Evolutionary conservation across 2,329 filamentous ascomycete species (phyloP), one percentile per base, ranked within the genome.

Genomic region (Fulvia fulva): DNA sequence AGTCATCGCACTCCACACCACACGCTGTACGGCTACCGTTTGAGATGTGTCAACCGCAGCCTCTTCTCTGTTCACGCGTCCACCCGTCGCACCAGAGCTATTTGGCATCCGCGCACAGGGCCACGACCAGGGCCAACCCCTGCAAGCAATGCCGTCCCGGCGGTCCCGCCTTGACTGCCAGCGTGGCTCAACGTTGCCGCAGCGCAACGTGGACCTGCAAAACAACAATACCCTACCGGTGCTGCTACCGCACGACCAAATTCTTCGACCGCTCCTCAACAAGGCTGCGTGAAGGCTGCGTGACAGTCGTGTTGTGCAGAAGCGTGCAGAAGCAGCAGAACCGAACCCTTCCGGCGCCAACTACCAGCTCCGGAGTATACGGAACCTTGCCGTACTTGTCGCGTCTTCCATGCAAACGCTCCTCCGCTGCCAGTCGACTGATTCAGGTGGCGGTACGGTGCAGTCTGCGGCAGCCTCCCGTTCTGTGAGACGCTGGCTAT

Each of bases 21-120:
- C 12, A 41, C 6, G 6, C 28, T 41, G 34, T 41, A n/a, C 34
- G 37, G 37, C 37, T 6, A n/a, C 37, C 49, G 34, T 34, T 37
- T 51, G 28, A n/a, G n/a, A 51, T 34, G 19, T 51, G 28, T 51
- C 49, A 37, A 25, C 22, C 21, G 49, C 34, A 37, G 28, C 49
- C 49, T 34, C 28, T 51, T 51, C n/a, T 16, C 34, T 22, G 28
- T 51, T 22, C n/a, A 22, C 49, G 49, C 28, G 23, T 32, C 50
- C 50, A 52, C 32, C 50, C 26, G 51, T 53, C 25, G 51, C 37
- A 53, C 51, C 51, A 44, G 14, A 25, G 51, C 51, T 41, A 53
- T 53, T 53, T 53, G 51, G 51, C 51, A 53, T 37, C 32, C 51
- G 32, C 25, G 51, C 51, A 44, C 51, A 53, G 25, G 25, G 23